Base-by-base conservation (phyloP, 257 asterid genomes). In the Osmanthus fragrans region DNA sequence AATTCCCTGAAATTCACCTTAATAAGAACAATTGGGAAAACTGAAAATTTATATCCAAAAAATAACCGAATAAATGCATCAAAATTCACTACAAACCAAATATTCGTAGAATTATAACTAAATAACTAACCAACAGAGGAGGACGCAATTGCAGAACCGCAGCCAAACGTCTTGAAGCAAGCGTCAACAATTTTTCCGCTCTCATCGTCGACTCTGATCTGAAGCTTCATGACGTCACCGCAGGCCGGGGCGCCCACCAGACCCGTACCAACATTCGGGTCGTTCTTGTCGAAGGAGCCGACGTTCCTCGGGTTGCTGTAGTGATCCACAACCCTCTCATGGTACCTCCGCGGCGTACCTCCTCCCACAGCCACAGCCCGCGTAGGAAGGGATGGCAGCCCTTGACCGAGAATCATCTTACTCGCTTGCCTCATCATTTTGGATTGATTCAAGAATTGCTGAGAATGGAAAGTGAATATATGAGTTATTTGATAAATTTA, bases 191-290 rank as follows among this genome's bases (percentile, higher is more conserved):
- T 92, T 76, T 92, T 91, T 6, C 97, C 99, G 27, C 85, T 88
- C 77, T 85, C 78, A 5, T 91, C 93, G 49, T 94, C 99, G 70
- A 94, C 97, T 85, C 82, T 91, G 66, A 94, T 92, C 79, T 94
- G 97, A 72, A 94, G 82, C 80, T 94, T 94, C 97, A 92, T 94
- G 73, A 94, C 99, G 79, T 94, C 99, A 11, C 99, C 99, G 65
- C 99, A 94, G 4, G 99, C 99, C 49, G 97, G 99, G 2, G 99
- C 99, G 9, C 97, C 97, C 23, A 94, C 99, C 32, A 94, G 92
- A 4, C 97, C 99, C 68, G 96, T 92, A 18, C 99, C 97, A 13
- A 92, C 96, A 29, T 78, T 45, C 0, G 95, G 92, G 34, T 94
- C 97, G 77, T 75, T 90, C 87, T 92, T 92, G 70, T 92, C 97